phyloP scores from a whole-genome alignment of 2,329 filamentous ascomycete genomes.

The Dryadomyces quercus-mongolicae region DNA sequence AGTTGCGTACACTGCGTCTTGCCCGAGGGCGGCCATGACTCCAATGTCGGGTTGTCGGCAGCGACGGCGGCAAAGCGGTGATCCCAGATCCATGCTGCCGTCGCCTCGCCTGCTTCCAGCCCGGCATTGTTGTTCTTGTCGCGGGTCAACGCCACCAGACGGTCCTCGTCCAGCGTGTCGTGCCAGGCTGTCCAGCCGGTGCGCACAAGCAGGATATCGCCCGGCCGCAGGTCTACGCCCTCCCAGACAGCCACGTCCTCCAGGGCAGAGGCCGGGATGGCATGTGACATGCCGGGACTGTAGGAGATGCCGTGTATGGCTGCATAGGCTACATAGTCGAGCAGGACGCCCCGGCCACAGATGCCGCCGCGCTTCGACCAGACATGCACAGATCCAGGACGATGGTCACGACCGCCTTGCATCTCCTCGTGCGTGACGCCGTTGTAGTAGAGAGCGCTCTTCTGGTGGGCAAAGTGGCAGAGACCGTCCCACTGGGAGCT shows the following conservation, averaged over 20 bases:
- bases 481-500: constrained; percentile 35
- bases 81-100: constrained; percentile 45
- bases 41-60: constrained; percentile 41
- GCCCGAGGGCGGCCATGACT: constrained; percentile 22
- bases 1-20: background rate
- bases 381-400: constrained; percentile 3
- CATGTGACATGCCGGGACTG: constrained; percentile 24
- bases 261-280: constrained; percentile 30
- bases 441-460: background rate
- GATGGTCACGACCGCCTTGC: background rate
- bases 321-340: constrained; percentile 39
- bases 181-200: constrained; percentile 34
- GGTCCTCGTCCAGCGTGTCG: constrained; percentile 22
- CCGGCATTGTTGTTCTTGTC: background rate
- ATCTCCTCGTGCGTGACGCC: background rate
- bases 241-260: constrained; percentile 30
- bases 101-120: constrained; percentile 30
- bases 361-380: constrained; percentile 27
- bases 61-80: constrained; percentile 39
- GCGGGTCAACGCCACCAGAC: background rate
- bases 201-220: constrained; percentile 45
- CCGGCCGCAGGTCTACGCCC: constrained; percentile 27
- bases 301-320: constrained; percentile 15
- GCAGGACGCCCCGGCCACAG: constrained; percentile 34
- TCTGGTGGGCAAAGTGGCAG: constrained; percentile 22